Conservation (phyloP, 805 yeast species). For the Hanseniaspora occidentalis region DNA sequence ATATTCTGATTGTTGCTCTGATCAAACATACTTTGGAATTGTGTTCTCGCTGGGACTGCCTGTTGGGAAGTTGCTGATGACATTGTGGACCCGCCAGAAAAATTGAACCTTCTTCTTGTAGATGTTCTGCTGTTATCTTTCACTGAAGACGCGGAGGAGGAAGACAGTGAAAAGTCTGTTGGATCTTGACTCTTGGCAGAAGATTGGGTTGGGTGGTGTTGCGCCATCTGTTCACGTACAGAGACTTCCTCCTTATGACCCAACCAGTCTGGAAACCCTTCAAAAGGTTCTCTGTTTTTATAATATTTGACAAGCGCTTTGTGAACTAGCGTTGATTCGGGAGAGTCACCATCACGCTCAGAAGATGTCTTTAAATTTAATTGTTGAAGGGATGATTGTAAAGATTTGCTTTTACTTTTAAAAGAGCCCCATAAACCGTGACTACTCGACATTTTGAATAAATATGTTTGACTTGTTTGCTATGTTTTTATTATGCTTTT, state of each 20-base stretch:
- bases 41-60: neutral
- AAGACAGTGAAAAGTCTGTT: no score
- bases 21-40: neutral
- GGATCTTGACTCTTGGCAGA: no score
- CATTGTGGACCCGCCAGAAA: slow-evolving; percentile 3
- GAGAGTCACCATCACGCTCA: slow-evolving; percentile 32
- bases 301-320: slow-evolving; percentile 32
- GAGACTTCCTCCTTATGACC: slow-evolving; percentile 25
- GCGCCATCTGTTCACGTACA: slow-evolving; percentile 18
- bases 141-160: no score
- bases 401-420: slow-evolving; percentile 19
- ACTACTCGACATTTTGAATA: neutral
- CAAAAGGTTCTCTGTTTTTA: slow-evolving; percentile 20
- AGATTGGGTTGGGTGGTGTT: slow-evolving; percentile 2
- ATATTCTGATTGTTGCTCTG: neutral
- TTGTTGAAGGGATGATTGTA: slow-evolving; percentile 19
- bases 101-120: neutral
- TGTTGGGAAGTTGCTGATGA: neutral
- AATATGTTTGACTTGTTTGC: no score
- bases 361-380: slow-evolving; percentile 13
- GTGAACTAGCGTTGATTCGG: slow-evolving; percentile 32
- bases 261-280: slow-evolving; percentile 27
- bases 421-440: slow-evolving; percentile 19
- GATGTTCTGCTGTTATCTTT: neutral
- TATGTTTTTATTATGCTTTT: no score